phyloP scores from a whole-genome alignment of 257 asterid species.

The Thymus quinquecostatus region DNA sequence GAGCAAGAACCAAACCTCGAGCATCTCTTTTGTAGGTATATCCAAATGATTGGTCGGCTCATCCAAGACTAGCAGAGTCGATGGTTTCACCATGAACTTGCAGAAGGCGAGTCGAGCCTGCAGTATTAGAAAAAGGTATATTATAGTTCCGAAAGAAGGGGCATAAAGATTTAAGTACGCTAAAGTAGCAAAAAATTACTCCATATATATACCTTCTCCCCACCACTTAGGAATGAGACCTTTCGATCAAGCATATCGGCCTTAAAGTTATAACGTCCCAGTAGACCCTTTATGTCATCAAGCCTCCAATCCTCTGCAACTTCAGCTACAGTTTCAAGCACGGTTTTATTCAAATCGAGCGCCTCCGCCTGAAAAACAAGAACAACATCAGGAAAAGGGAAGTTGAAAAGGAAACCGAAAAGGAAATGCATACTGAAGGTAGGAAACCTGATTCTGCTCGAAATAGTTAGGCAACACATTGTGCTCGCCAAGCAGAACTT shows the following conservation, averaged over 20 bases:
- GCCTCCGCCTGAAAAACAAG: conserved; percentile 83
- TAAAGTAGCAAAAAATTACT: neutral
- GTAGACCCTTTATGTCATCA: conserved; percentile 93
- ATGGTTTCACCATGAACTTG: conserved; percentile 98
- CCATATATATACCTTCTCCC: conserved; percentile 77
- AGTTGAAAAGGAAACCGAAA: neutral
- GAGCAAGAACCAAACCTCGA: conserved; percentile 61
- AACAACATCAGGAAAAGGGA: conserved; percentile 3
- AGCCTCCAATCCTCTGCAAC: conserved; percentile 96
- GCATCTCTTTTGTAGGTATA: conserved; percentile 98
- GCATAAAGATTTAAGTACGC: neutral
- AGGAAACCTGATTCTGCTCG: conserved; percentile 95
- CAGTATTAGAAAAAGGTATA: neutral
- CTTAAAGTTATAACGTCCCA: conserved; percentile 92
- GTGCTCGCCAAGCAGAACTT: conserved; percentile 85
- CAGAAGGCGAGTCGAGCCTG: conserved; percentile 99
- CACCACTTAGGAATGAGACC: conserved; percentile 95
- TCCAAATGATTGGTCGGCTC: conserved; percentile 99
- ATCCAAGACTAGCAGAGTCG: conserved; percentile 88
- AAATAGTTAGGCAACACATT: conserved; percentile 92
- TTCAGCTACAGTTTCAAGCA: conserved; percentile 88
- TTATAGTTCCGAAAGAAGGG: conserved; percentile 1
- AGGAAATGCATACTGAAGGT: neutral
- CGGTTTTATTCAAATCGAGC: conserved; percentile 79
- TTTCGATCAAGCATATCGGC: conserved; percentile 90